These are phyloP conservation scores for Saposhnikovia divaricata DNA, from an alignment of 129 eudicot genomes.

Conservation along the genomic window DNA sequence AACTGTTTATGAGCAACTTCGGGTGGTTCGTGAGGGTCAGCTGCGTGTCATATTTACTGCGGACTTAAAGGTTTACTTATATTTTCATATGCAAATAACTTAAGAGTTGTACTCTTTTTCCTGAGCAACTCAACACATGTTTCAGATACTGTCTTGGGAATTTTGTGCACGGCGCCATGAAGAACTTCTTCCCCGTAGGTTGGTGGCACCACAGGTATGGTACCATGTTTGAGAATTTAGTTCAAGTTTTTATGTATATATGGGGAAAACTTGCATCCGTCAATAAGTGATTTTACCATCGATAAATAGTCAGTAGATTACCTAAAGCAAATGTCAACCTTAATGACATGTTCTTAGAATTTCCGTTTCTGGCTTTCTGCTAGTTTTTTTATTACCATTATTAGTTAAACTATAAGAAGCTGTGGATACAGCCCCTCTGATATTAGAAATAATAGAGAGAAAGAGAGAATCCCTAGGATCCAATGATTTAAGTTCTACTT, in stretches of 20 bases:
- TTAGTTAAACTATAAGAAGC: background rate
- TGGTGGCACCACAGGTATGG: slow-evolving; percentile 91
- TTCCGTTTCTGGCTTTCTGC: background rate
- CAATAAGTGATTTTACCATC: background rate
- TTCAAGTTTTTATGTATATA: background rate
- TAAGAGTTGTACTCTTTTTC: background rate
- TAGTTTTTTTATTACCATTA: background rate
- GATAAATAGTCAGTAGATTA: background rate
- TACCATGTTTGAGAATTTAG: background rate
- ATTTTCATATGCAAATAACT: background rate
- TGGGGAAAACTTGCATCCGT: background rate
- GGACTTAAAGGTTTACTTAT: slow-evolving; percentile 70
- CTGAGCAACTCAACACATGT: background rate
- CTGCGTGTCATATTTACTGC: slow-evolving; percentile 81
- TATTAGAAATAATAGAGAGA: background rate
- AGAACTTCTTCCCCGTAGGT: slow-evolving; percentile 92
- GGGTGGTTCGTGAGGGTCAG: slow-evolving; percentile 97
- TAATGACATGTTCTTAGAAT: background rate
- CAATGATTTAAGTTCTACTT: background rate
- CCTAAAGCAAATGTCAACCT: background rate
- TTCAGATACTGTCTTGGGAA: slow-evolving; percentile 91
- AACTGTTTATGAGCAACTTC: slow-evolving; percentile 92
- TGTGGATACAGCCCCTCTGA: background rate
- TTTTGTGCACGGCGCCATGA: slow-evolving; percentile 95
- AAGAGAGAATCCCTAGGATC: background rate